phyloP scores from a whole-genome alignment of 306 rosid species.

The Carpinus fangiana region DNA sequence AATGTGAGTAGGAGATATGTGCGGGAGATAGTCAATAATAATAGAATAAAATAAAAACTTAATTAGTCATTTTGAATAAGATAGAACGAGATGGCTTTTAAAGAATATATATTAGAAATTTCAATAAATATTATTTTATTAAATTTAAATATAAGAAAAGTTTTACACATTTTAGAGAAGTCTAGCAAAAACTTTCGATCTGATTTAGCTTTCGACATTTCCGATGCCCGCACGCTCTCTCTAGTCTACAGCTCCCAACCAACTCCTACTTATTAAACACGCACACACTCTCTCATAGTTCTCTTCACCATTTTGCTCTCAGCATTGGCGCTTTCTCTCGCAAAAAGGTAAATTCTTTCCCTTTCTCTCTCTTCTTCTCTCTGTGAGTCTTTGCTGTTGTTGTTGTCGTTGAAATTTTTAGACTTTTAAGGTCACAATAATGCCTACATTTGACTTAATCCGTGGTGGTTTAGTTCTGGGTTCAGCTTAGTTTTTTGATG shows the following conservation, averaged over 20 bases:
- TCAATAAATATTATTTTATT: too few relatives aligned
- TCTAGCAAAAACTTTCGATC: background rate
- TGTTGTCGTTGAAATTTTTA: slow-evolving; percentile 12
- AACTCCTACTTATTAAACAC: background rate
- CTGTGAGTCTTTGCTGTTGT: background rate
- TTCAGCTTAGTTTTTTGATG: background rate
- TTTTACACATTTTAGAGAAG: too few relatives aligned
- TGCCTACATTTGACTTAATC: background rate
- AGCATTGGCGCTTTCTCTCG: slow-evolving; percentile 36
- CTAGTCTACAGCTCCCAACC: slow-evolving; percentile 9
- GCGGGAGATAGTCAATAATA: too few relatives aligned
- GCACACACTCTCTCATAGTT: background rate
- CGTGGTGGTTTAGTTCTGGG: background rate
- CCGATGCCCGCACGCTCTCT: background rate
- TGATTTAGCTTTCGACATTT: background rate
- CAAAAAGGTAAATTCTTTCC: slow-evolving; percentile 39
- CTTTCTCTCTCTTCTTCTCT: background rate
- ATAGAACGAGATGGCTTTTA: too few relatives aligned
- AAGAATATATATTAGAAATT: too few relatives aligned
- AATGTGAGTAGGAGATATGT: too few relatives aligned
- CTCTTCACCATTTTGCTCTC: slow-evolving; percentile 27
- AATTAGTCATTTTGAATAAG: too few relatives aligned
- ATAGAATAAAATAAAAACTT: too few relatives aligned
- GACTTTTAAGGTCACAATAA: background rate
- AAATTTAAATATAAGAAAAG: too few relatives aligned